Conservation (phyloP, 2,329 filamentous ascomycete species). For the Fusarium mexicanum region DNA sequence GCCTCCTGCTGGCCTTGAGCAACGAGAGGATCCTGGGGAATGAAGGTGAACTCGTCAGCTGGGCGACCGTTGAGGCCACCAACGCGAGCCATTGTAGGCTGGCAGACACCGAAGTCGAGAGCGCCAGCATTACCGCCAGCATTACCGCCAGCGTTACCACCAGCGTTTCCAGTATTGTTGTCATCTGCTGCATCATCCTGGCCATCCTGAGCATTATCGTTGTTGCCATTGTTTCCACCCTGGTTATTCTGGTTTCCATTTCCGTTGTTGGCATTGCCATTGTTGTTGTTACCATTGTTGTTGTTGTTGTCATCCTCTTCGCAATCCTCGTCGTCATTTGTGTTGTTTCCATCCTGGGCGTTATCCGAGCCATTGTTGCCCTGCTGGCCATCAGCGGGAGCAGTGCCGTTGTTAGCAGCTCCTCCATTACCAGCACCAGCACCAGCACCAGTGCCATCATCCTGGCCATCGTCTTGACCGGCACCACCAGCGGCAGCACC, state of each 20-base stretch:
- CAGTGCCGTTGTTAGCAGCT: slow-evolving; percentile 15
- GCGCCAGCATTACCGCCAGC: slow-evolving; percentile 44
- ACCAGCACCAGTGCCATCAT: slow-evolving; percentile 15
- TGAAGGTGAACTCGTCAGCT: slow-evolving; percentile 72
- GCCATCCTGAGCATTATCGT: background rate
- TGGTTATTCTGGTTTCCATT: background rate
- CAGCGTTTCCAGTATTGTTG: background rate
- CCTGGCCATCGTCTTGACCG: slow-evolving; percentile 56
- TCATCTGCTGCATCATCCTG: background rate
- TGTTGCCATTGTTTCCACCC: background rate
- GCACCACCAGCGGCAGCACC: slow-evolving; percentile 42
- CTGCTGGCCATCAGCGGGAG: background rate
- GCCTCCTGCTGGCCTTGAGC: slow-evolving; percentile 70
- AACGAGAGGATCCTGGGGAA: slow-evolving; percentile 69
- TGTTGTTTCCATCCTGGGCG: background rate
- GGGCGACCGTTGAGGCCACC: slow-evolving; percentile 66
- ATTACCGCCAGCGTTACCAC: slow-evolving; percentile 26
- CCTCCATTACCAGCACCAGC: slow-evolving; percentile 8
- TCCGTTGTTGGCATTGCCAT: background rate
- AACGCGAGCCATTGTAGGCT: slow-evolving; percentile 68
- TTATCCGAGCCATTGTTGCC: background rate
- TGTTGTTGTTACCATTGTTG: background rate
- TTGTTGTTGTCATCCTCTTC: background rate
- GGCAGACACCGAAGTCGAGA: slow-evolving; percentile 64
- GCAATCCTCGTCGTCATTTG: background rate